phyloP scores from a whole-genome alignment of 768 basidiomycete genomes.

The Lactifluus volemus region DNA sequence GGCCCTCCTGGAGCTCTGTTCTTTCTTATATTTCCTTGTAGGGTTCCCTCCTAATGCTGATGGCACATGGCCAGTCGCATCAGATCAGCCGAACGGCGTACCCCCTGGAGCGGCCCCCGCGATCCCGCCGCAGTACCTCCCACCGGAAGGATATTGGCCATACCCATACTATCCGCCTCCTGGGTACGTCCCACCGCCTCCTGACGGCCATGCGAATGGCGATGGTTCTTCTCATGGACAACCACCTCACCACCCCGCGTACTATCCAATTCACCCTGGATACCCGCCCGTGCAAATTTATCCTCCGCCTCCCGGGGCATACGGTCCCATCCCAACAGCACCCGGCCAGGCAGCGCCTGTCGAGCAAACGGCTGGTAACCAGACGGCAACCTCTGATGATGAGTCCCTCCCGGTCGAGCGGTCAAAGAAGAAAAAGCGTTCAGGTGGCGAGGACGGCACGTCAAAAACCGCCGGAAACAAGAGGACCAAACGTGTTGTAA shows the following conservation, averaged over 20 bases:
- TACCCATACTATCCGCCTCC: constrained; percentile 36
- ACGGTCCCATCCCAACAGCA: constrained; percentile 11
- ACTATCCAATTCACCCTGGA: constrained; percentile 33
- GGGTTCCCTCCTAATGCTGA: constrained; percentile 24
- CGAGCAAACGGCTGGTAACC: constrained; percentile 18
- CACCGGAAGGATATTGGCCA: constrained; percentile 38
- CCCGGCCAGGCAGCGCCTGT: not conserved
- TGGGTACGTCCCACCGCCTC: constrained; percentile 32
- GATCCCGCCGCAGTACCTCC: constrained; percentile 25
- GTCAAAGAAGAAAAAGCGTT: constrained; percentile 16
- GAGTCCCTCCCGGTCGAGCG: not conserved
- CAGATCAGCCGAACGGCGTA: constrained; percentile 21
- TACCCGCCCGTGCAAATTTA: constrained; percentile 27
- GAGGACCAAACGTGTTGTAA: constrained; percentile 26
- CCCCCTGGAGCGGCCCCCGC: constrained; percentile 21
- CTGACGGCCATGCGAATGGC: constrained; percentile 26
- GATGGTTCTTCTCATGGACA: constrained; percentile 28
- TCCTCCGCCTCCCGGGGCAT: constrained; percentile 24
- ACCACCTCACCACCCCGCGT: constrained; percentile 29
- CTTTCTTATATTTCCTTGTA: constrained; percentile 6
- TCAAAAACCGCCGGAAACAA: constrained; percentile 22
- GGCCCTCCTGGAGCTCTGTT: not conserved
- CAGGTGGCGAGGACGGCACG: constrained; percentile 24
- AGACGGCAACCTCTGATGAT: constrained; percentile 18
- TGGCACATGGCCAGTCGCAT: constrained; percentile 25